Evolutionary conservation across 192 early-diverging fungal genomes (phyloP).

Genomic region (Coemansia sp.): DNA sequence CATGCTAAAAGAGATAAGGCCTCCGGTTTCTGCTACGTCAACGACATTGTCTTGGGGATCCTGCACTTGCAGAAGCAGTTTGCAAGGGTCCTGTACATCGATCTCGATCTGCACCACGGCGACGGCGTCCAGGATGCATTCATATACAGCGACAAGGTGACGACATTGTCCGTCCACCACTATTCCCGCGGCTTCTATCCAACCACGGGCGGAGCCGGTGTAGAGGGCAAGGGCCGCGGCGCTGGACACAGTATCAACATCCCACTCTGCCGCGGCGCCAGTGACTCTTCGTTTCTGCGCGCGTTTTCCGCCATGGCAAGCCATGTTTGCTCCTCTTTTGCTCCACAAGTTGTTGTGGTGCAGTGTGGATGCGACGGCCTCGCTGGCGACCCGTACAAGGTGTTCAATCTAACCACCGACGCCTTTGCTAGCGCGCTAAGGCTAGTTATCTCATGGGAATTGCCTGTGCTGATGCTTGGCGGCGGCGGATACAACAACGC

Average conservation of each 20-base stretch:
- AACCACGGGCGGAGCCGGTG: constrained; percentile 76
- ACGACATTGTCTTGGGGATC: constrained; percentile 95
- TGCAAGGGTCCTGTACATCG: constrained; percentile 89
- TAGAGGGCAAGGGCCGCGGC: constrained; percentile 77
- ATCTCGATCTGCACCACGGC: constrained; percentile 98
- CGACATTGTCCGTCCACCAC: constrained; percentile 97
- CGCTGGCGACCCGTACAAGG: constrained; percentile 45
- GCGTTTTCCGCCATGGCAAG: constrained; percentile 75
- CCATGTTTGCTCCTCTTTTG: constrained; percentile 69
- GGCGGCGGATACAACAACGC: constrained; percentile 87
- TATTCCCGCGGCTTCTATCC: constrained; percentile 93
- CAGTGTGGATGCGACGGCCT: constrained; percentile 79
- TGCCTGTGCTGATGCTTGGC: constrained; percentile 39
- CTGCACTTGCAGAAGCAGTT: constrained; percentile 75
- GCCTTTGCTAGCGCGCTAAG: constrained; percentile 29
- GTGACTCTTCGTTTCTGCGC: constrained; percentile 79
- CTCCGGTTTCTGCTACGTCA: constrained; percentile 97
- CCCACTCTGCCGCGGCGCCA: constrained; percentile 82
- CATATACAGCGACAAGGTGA: constrained; percentile 84
- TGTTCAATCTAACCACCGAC: constrained; percentile 41
- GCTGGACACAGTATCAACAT: constrained; percentile 89
- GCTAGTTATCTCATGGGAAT: constrained; percentile 9
- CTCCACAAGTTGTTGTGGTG: constrained; percentile 82
- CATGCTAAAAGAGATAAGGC: constrained; percentile 87
- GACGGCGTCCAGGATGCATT: constrained; percentile 99